Evolutionary conservation across 2,329 filamentous ascomycete species (phyloP), one percentile per base, ranked within the genome.

Genomic region (Diaporthe destruens): DNA sequence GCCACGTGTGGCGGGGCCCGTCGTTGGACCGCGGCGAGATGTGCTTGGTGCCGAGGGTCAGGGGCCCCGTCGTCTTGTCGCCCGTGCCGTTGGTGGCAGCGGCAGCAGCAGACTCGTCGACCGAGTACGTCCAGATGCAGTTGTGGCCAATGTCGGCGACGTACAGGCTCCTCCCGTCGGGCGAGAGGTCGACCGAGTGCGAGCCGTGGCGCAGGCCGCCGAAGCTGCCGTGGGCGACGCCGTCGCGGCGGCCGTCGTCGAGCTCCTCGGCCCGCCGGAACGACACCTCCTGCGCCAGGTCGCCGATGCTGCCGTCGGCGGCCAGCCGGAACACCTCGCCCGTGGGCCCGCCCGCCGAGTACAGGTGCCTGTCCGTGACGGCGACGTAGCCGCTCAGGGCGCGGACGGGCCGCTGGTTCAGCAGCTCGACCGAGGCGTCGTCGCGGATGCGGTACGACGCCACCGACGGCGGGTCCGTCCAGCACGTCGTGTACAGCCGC

Each of bases 111-210:
- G 47, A 32, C 23, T 71, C 71, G 63, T 72, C 63, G 55, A 75
- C 56, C 14, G 57, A 36, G 63, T 74, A 75, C 12, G 66, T 67
- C 74, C 75, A 76, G 57, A 75, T 69, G 66, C 74, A 75, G 70
- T 76, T 75, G 57, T 71, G 66, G 39, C 75, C 75, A 9, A 76
- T 75, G 68, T 76, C 75, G 1, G 75, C 74, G 34, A 76, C 74
- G 63, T 75, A 76, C 34, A 75, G 63, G 49, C 69, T 70, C 29
- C 54, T 47, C 8, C 74, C 74, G 70, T 75, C 74, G 20, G 74
- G 74, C 55, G 73, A 74, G 42, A 75, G 20, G 63, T 75, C 75
- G 54, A 61, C 71, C 42, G 74, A 73, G 70, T 76, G 75, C 32
- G 75, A 61, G 20, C 75, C 75, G 68, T 73, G 71, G n/a, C 74